Base-by-base conservation (phyloP, 2,329 filamentous ascomycete genomes). In the Microcera coccophila region DNA sequence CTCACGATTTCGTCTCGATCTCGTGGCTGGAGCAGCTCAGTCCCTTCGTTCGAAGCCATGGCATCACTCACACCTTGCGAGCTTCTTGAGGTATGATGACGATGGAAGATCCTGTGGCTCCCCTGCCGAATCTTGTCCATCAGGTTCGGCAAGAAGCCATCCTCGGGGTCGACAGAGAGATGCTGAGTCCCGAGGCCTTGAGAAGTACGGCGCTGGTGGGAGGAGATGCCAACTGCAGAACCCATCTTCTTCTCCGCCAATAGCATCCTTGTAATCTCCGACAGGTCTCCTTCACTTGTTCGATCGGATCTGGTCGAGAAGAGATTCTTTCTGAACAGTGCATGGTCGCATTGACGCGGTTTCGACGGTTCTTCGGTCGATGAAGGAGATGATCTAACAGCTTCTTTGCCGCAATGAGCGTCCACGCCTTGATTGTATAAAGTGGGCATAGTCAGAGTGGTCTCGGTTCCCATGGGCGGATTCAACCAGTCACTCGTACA, bases 401-500 rank as follows among this genome's bases (percentile, higher is more conserved):
- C 24, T 14, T 39, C 18, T 15, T 38, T 45, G 3, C 55, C 57
- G 28, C 39, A 41, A 29, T 57, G 62, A 4, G 63, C 60, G 46
- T 68, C 63, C 4, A 65, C 49, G 1, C 60, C 64, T 12, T 54
- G 49, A n/a, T 44, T 44, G 20, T 65, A 63, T 32, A 61, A 22
- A 10, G 55, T 52, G 4, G 50, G 41, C 2, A 41, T 33, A 11
- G 32, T 19, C 10, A 20, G 8, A 14, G 29, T 21, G 3, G 41
- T 47, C 12, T 57, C 49, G 2, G 57, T 36, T 1, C 49, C 46
- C 1, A 39, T 38, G 2, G 54, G 52, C 3, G 62, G 55, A 5
- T 47, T 59, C n/a, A 58, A 34, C 61, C 61, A 64, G 4, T 67
- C 65, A 9, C 50, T 44, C 1, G 64, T 68, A 31, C 57, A 61